Conservation (phyloP, 2,329 filamentous ascomycete species). For the Plenodomus lindquistii region DNA sequence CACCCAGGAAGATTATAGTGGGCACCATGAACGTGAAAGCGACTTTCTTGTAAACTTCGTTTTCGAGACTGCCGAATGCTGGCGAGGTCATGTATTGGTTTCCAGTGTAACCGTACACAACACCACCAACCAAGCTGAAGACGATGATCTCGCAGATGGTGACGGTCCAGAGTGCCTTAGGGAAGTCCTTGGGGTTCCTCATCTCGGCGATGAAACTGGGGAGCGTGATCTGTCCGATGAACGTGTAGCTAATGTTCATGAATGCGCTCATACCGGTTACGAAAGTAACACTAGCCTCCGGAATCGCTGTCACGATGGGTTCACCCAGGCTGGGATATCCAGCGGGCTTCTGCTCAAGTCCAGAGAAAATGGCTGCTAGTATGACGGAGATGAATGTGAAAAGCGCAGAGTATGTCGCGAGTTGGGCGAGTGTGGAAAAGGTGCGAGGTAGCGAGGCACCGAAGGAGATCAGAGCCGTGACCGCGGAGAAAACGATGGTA, state of each 20-base stretch:
- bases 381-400: slow-evolving; percentile 92
- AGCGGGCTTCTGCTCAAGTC: slow-evolving; percentile 72
- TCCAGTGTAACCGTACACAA: slow-evolving; percentile 86
- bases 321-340: slow-evolving; percentile 62
- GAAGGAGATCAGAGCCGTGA: slow-evolving; percentile 76
- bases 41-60: slow-evolving; percentile 78
- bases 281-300: slow-evolving; percentile 73
- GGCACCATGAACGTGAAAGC: slow-evolving; percentile 95
- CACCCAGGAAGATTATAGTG: slow-evolving; percentile 88
- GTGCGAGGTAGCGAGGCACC: slow-evolving; percentile 82
- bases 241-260: slow-evolving; percentile 94
- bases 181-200: slow-evolving; percentile 79
- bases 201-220: slow-evolving; percentile 96
- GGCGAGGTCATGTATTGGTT: slow-evolving; percentile 87
- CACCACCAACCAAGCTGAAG: slow-evolving; percentile 78
- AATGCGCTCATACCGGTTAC: slow-evolving; percentile 84
- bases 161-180: slow-evolving; percentile 88
- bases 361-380: slow-evolving; percentile 80
- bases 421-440: slow-evolving; percentile 76
- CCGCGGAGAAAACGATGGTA: slow-evolving; percentile 77
- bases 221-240: slow-evolving; percentile 92
- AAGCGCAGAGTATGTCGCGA: slow-evolving; percentile 77
- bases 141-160: slow-evolving; percentile 86
- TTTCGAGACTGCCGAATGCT: slow-evolving; percentile 81
- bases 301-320: slow-evolving; percentile 70